Evolutionary conservation across 2,329 filamentous ascomycete species (phyloP).

Genomic region (Botryosphaeria dothidea): DNA sequence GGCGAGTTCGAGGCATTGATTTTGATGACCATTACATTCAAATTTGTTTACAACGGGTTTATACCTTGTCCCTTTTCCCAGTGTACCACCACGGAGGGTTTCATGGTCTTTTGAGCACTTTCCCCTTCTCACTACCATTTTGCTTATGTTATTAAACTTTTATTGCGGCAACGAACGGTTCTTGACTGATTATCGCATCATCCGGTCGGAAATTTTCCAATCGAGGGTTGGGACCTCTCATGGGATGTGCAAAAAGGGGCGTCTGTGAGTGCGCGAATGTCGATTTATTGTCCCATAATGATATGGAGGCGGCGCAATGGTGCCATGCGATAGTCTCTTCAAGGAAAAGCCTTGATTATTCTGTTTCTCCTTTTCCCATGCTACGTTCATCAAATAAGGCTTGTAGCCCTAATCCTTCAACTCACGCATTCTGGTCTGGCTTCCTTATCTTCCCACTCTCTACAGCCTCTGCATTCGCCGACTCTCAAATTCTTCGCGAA

Average conservation of each 20-base stretch:
- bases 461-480: no score
- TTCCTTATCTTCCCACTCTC: no score
- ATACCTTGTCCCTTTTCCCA: neutral
- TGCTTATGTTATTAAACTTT: neutral
- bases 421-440: no score
- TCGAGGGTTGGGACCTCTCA: neutral
- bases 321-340: no score
- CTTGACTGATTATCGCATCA: neutral
- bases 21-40: neutral
- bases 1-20: conserved; percentile 58
- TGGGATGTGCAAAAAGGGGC: neutral
- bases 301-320: neutral
- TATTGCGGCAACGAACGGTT: neutral
- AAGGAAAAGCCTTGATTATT: no score
- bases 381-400: no score
- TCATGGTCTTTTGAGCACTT: neutral
- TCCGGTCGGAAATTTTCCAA: neutral
- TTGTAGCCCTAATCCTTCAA: no score
- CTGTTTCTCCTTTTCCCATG: no score
- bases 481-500: no score
- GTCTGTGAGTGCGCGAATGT: neutral
- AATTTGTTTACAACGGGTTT: neutral
- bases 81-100: neutral
- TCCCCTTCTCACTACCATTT: neutral
- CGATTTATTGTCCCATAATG: neutral